Conservation (phyloP, 179 eudicot genomes). For the Camellia oleifera region DNA sequence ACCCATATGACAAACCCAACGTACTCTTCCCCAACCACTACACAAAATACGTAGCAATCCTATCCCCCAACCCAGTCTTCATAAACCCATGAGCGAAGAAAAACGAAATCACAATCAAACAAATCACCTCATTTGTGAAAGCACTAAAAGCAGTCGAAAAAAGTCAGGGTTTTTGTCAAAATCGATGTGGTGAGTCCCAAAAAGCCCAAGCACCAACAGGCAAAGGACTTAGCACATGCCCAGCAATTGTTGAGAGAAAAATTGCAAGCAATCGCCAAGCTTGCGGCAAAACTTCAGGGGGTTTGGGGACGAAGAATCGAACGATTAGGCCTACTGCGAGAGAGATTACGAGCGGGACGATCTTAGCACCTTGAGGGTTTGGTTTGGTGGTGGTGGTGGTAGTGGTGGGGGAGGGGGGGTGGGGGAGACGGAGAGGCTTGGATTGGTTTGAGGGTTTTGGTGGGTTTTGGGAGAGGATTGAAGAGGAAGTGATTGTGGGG, state of each 20-base stretch:
- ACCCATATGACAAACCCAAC: no score
- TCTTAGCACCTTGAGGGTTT: conserved; percentile 29
- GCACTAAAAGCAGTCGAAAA: conserved; percentile 58
- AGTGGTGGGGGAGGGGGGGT: background rate
- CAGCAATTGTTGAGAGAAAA: conserved; percentile 58
- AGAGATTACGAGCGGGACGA: conserved; percentile 31
- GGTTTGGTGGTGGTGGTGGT: conserved; percentile 3
- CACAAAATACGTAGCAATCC: no score
- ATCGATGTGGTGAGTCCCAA: conserved; percentile 46
- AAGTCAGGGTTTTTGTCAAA: conserved; percentile 38
- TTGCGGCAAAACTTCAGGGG: conserved; percentile 35
- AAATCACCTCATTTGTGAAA: conserved; percentile 20
- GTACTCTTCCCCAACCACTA: no score
- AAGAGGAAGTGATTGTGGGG: conserved; percentile 3
- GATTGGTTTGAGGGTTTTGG: conserved; percentile 6
- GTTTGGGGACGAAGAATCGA: conserved; percentile 48
- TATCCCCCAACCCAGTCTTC: no score
- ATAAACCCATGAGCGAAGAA: no score
- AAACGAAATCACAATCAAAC: no score
- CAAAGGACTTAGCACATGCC: conserved; percentile 45
- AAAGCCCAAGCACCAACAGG: conserved; percentile 75
- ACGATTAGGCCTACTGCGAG: conserved; percentile 34
- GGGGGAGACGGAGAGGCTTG: conserved; percentile 1
- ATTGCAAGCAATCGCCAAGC: conserved; percentile 65
- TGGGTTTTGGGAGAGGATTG: conserved; percentile 15